Percentiles rank a stretch among this genome's conserved stretches.
phyloP scores from a whole-genome alignment of 768 basidiomycete genomes.

The Tulasnella sp. region DNA sequence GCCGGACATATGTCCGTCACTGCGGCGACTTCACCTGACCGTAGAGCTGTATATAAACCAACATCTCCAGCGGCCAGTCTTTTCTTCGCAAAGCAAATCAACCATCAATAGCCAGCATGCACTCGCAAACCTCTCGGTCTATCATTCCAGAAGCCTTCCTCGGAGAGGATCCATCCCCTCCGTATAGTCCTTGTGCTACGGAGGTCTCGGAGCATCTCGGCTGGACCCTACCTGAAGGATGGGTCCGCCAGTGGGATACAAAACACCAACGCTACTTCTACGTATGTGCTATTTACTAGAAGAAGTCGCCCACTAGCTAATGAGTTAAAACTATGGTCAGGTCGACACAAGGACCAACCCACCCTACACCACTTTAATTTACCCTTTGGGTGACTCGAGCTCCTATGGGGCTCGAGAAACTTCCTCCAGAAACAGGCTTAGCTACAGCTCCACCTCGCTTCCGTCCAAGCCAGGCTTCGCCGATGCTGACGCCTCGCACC shows the following conservation, averaged over 20 bases:
- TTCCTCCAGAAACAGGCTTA: not conserved
- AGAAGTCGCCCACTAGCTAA: not conserved
- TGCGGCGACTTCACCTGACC: not conserved
- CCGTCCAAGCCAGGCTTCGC: no score
- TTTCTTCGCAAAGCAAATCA: not conserved
- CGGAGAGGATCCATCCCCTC: not conserved
- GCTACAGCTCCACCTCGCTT: not conserved
- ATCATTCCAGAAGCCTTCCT: not conserved
- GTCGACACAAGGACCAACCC: conserved; percentile 53
- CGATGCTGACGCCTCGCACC: no score
- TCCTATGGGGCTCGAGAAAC: conserved; percentile 39
- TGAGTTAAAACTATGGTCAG: conserved; percentile 23
- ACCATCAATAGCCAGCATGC: not conserved
- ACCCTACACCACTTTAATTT: conserved; percentile 56
- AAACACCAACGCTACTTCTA: conserved; percentile 29
- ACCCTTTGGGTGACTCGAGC: conserved; percentile 58
- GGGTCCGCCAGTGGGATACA: not conserved
- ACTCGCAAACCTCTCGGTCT: not conserved
- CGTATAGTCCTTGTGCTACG: not conserved
- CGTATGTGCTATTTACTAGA: conserved; percentile 24
- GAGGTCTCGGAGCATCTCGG: not conserved
- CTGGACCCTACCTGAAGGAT: not conserved
- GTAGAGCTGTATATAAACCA: not conserved
- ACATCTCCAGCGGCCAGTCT: not conserved
- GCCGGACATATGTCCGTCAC: not conserved